A percentile compares a stretch with the other conserved stretches of the same genome.
Conservation (phyloP, 495 filamentous ascomycete genomes). For the Hypomontagnella submonticulosa region DNA sequence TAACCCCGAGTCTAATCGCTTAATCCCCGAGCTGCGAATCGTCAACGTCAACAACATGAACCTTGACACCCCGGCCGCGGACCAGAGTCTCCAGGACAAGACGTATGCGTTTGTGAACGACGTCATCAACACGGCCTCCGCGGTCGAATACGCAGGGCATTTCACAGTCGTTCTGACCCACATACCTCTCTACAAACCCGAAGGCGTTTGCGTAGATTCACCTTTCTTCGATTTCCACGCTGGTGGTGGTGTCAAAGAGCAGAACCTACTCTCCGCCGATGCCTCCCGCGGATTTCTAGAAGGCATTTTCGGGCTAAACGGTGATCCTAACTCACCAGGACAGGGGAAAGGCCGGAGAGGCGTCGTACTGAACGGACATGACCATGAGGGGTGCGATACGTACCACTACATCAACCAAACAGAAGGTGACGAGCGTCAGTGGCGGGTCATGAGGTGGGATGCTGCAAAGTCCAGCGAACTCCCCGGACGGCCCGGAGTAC, state of each 20-base stretch:
- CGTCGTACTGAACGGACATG: conserved; percentile 89
- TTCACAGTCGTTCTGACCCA: conserved; percentile 91
- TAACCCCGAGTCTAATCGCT: conserved; percentile 53
- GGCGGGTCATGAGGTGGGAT: conserved; percentile 60
- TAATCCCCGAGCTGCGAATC: conserved; percentile 75
- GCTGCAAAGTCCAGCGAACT: conserved; percentile 48
- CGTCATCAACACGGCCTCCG: conserved; percentile 71
- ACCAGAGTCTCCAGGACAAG: conserved; percentile 69
- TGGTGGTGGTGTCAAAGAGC: conserved; percentile 82
- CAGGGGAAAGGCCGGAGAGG: conserved; percentile 69
- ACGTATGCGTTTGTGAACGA: conserved; percentile 83
- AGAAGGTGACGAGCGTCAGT: conserved; percentile 50
- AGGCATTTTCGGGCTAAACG: conserved; percentile 81
- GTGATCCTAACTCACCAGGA: conserved; percentile 62
- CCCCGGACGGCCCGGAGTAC: conserved; percentile 50
- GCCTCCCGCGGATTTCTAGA: conserved; percentile 76
- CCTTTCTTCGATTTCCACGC: conserved; percentile 81
- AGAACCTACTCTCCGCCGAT: conserved; percentile 84
- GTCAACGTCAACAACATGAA: conserved; percentile 91
- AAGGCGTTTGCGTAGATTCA: conserved; percentile 83
- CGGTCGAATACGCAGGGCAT: conserved; percentile 72
- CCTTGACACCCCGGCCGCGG: conserved; percentile 82
- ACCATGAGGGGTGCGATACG: conserved; percentile 92
- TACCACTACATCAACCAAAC: conserved; percentile 78
- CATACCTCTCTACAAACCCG: conserved; percentile 85